A percentile compares a stretch with the other conserved stretches of the same genome.
These are phyloP conservation scores for Maudiozyma pseudohumilis DNA, from an alignment of 805 yeast genomes.

Conservation along the genomic window DNA sequence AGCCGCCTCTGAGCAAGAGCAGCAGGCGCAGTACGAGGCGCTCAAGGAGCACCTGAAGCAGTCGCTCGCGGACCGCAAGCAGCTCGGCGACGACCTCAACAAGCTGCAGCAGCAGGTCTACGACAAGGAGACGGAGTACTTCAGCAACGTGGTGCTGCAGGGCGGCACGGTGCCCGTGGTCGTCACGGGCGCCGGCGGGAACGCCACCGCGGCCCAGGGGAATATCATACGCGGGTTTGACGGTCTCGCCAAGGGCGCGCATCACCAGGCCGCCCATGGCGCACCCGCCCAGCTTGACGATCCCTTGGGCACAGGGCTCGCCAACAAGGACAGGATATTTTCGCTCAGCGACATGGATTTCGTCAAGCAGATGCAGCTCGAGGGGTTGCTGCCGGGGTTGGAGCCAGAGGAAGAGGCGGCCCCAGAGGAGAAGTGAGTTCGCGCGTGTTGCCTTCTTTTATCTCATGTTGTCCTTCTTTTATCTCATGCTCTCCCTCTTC, in stretches of 20 bases:
- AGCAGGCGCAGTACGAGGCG: constrained; percentile 46
- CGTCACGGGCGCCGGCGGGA: too few species aligned
- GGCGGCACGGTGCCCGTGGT: background rate
- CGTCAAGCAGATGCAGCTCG: constrained; percentile 49
- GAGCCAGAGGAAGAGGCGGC: too few species aligned
- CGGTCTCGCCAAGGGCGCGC: constrained; percentile 45
- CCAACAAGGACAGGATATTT: constrained; percentile 61
- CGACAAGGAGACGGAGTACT: constrained; percentile 44
- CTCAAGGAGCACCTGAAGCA: constrained; percentile 58
- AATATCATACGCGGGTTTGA: constrained; percentile 91
- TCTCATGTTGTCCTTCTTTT: too few species aligned
- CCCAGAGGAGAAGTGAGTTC: too few species aligned
- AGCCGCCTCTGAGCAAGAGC: too few species aligned
- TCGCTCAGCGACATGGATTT: constrained; percentile 65
- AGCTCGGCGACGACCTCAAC: constrained; percentile 53
- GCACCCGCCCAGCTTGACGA: background rate
- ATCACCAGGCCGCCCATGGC: constrained; percentile 19
- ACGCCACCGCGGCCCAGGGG: too few species aligned
- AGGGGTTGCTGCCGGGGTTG: constrained; percentile 1
- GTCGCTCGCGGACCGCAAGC: constrained; percentile 49
- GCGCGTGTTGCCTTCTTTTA: too few species aligned
- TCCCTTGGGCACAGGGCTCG: background rate
- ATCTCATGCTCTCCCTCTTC: too few species aligned
- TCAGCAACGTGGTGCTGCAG: constrained; percentile 4
- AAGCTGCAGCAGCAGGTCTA: constrained; percentile 68